Evolutionary conservation across 495 filamentous ascomycete species (phyloP).

Genomic region (Aspergillus hancockii): DNA sequence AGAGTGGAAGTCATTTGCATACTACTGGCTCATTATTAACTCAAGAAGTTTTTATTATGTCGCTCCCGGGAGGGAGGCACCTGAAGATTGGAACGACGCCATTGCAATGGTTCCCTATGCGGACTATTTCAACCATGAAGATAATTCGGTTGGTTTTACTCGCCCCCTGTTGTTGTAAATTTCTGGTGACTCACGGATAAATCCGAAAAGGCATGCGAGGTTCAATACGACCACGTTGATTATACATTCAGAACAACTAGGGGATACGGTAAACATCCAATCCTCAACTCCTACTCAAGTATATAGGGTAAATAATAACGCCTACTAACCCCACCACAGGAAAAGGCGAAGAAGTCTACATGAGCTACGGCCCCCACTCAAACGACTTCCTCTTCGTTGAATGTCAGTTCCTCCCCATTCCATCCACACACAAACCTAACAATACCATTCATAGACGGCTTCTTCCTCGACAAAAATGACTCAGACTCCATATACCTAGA

Average conservation of each 20-base stretch:
- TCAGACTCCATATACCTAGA: conserved; percentile 65
- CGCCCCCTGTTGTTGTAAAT: too few species aligned
- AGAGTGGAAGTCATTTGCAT: conserved; percentile 51
- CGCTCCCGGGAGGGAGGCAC: conserved; percentile 44
- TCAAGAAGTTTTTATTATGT: conserved; percentile 75
- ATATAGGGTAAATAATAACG: conserved; percentile 50
- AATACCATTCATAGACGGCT: conserved; percentile 58
- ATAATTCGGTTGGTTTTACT: conserved; percentile 33
- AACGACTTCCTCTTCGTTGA: conserved; percentile 77
- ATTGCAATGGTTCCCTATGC: conserved; percentile 77
- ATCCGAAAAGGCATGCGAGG: conserved; percentile 47
- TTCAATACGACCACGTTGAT: conserved; percentile 49
- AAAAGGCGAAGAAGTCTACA: conserved; percentile 66
- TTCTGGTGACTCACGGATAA: too few species aligned
- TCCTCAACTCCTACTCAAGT: conserved; percentile 33
- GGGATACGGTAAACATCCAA: not conserved
- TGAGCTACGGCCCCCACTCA: conserved; percentile 71
- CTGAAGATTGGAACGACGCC: conserved; percentile 56
- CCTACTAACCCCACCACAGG: conserved; percentile 20
- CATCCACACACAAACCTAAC: not conserved
- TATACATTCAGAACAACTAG: conserved; percentile 52
- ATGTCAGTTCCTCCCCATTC: conserved; percentile 39
- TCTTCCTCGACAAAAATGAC: conserved; percentile 60
- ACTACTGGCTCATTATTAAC: conserved; percentile 75
- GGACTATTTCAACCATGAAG: conserved; percentile 78